A percentile compares a stretch with the other conserved stretches of the same genome.
These are phyloP conservation scores for Nidula niveotomentosa DNA, from an alignment of 1,284 basidiomycete species.

Conservation along the genomic window DNA sequence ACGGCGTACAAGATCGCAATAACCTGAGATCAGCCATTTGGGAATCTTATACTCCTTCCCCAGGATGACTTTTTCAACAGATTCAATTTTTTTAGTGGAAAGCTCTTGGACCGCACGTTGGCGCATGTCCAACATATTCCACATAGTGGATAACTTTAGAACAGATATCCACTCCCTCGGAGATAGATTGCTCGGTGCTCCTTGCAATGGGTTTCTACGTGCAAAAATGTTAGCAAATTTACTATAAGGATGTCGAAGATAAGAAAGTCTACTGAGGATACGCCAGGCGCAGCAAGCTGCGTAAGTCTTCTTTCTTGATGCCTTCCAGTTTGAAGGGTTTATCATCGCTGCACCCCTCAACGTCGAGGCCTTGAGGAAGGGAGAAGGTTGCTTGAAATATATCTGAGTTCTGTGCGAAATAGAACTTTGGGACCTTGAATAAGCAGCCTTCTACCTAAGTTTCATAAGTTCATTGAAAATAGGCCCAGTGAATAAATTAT, in stretches of 20 bases:
- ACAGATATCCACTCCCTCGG: conserved; percentile 19
- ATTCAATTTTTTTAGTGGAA: neutral
- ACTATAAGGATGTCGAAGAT: too few relatives aligned
- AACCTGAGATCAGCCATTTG: conserved; percentile 12
- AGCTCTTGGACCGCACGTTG: neutral
- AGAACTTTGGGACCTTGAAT: conserved; percentile 6
- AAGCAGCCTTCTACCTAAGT: conserved; percentile 7
- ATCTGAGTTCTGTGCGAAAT: conserved; percentile 3
- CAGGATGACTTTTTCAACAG: neutral
- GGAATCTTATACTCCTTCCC: conserved; percentile 10
- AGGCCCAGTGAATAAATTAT: too few relatives aligned
- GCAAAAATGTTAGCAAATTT: too few relatives aligned
- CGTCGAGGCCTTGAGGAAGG: neutral
- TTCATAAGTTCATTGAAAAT: neutral
- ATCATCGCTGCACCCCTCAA: neutral
- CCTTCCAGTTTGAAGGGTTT: conserved; percentile 1
- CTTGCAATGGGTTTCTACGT: neutral
- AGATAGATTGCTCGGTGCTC: neutral
- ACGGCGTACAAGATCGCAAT: conserved; percentile 5
- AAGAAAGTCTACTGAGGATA: conserved; percentile 4
- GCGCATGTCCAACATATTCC: conserved; percentile 2
- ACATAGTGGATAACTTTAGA: conserved; percentile 16
- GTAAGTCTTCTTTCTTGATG: conserved; percentile 5
- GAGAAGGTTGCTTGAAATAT: conserved; percentile 6
- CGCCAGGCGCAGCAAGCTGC: conserved; percentile 3